Evolutionary conservation across 202 grass and related monocot genomes (phyloP).

Genomic region (Schoenoplectus triqueter): DNA sequence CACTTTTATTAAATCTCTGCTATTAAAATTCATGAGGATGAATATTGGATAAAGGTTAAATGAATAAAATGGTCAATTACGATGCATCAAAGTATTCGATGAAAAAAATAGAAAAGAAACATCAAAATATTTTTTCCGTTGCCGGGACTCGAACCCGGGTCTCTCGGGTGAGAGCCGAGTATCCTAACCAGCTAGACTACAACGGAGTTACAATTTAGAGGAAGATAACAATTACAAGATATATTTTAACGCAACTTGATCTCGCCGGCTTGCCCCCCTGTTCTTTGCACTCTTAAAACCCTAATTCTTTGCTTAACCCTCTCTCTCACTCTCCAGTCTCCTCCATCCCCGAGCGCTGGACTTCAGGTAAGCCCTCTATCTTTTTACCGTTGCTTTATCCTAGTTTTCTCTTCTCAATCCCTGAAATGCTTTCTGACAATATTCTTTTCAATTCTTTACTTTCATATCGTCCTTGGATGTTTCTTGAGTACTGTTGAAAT

Average conservation of each 20-base stretch:
- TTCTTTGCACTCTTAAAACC: slow-evolving; percentile 3
- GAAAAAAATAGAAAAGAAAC: background rate
- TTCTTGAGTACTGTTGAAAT: no score
- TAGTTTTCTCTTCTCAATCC: background rate
- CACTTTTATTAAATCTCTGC: no score
- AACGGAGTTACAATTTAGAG: slow-evolving; percentile 40
- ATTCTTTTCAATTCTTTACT: no score
- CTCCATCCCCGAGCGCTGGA: background rate
- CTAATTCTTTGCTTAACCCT: background rate
- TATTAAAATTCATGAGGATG: no score
- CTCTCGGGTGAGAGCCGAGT: slow-evolving; percentile 90
- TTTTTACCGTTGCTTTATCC: no score
- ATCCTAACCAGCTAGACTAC: slow-evolving; percentile 95
- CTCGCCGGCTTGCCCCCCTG: background rate
- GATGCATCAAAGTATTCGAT: no score
- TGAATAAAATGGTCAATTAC: no score
- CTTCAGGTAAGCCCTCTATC: background rate
- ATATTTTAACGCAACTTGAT: no score
- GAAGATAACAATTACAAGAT: background rate
- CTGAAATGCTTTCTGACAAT: no score
- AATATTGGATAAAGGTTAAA: no score
- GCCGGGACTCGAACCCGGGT: slow-evolving; percentile 86
- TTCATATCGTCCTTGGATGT: no score
- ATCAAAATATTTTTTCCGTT: slow-evolving; percentile 34
- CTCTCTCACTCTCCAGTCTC: background rate